Evolutionary conservation across 225 moss, liverwort and hornwort genomes (phyloP).

Genomic region (Lunularia cruciata): DNA sequence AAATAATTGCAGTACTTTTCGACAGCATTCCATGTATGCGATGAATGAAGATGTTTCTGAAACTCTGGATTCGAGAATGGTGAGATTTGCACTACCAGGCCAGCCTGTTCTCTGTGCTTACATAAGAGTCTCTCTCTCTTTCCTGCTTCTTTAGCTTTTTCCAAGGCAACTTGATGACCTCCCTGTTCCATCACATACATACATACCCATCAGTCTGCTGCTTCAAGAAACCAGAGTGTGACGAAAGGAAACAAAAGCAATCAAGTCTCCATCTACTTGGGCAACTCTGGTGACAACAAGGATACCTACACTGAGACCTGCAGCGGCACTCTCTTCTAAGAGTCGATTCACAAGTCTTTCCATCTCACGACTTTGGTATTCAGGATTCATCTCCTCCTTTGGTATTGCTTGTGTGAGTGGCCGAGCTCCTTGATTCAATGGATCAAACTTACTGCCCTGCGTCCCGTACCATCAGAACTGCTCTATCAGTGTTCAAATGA

Average conservation of each 20-base stretch:
- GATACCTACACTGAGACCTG: conserved; percentile 57
- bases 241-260: not conserved
- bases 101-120: conserved; percentile 64
- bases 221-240: not conserved
- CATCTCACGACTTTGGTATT: conserved; percentile 63
- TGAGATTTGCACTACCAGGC: conserved; percentile 58
- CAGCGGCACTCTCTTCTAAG: conserved; percentile 79
- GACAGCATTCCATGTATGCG: too few relatives aligned
- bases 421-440: conserved; percentile 58
- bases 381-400: conserved; percentile 62
- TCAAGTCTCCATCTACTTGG: not conserved
- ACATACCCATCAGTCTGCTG: not conserved
- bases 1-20: too few relatives aligned
- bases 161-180: conserved; percentile 67
- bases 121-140: conserved; percentile 77
- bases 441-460: conserved; percentile 80
- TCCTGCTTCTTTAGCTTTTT: conserved; percentile 80
- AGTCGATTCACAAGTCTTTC: conserved; percentile 74
- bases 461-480: not conserved
- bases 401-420: conserved; percentile 29
- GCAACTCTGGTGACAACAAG: not conserved
- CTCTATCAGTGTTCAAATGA: not conserved
- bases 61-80: not conserved
- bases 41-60: not conserved
- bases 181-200: conserved; percentile 43